Evolutionary conservation across 176 grass and related monocot species (phyloP), one percentile per base, ranked within the genome.

Genomic region (Musa itinerans): DNA sequence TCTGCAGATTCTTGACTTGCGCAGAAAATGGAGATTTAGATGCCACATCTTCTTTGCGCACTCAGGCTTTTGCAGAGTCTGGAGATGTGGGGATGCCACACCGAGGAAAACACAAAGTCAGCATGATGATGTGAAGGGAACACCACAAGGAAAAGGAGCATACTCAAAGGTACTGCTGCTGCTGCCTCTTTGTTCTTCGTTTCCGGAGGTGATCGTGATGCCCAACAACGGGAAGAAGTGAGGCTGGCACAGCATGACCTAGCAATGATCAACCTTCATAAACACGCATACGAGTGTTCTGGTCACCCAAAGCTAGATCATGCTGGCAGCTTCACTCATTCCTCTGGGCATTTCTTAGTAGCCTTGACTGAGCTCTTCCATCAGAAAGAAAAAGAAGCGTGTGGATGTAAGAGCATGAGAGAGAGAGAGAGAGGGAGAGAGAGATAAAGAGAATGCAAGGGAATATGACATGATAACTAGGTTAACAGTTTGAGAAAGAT

Each of bases 171-270:
- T 6, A 5, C 34, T 43, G 34, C 34, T 43, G 34, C 34, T 43
- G 4, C 34, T 43, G 34, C n/a, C 57, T 57, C 55, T 20, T 20
- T 20, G 57, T 61, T 61, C 57, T n/a, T 61, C 56, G 2, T 53
- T 54, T 53, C 19, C 8, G 52, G 71, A 8, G 14, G 50, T 0
- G 11, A 54, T 24, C 34, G 34, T 14, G 25, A 65, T 77, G 75
- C 59, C 75, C 73, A 52, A 66, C 15, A 10, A 52, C 8, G 14
- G n/a, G 59, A 77, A 77, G 59, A 20, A 77, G 75, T 77, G 75
- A 77, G 75, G 75, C 75, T 77, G 75, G 59, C 75, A 77, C 59
- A 77, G 75, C 75, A 77, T 77, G 75, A 77, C 75, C 75, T 77
- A 77, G 75, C 75, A 77, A 24, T 13, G 61, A 63, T 12, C 20